Conservation (phyloP, 306 rosid genomes). For the Herpetospermum pedunculosum region DNA sequence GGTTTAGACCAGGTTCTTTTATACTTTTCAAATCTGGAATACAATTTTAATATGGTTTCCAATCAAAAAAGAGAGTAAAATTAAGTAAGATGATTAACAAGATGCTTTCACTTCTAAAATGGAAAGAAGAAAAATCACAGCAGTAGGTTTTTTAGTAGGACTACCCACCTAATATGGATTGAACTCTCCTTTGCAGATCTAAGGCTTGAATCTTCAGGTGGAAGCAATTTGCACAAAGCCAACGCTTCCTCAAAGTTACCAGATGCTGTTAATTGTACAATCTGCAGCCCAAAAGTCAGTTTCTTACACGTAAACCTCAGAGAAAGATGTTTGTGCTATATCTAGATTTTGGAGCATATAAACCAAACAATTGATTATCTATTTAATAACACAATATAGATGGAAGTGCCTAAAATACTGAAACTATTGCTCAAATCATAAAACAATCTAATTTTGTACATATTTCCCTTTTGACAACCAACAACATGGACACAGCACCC, state of each 20-base stretch:
- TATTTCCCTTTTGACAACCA: not conserved
- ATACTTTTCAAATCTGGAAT: not conserved
- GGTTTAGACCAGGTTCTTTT: not conserved
- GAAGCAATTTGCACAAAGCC: conserved; percentile 97
- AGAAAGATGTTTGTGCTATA: not conserved
- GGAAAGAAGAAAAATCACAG: not conserved
- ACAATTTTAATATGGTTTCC: not conserved
- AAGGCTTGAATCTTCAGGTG: conserved; percentile 90
- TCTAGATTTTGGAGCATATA: not conserved
- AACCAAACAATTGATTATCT: not conserved
- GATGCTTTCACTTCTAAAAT: not conserved
- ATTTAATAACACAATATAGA: not conserved
- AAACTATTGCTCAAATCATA: not conserved
- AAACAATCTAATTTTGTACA: not conserved
- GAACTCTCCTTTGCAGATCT: conserved; percentile 96
- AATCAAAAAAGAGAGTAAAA: not conserved
- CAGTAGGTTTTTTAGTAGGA: not conserved
- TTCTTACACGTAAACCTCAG: conserved; percentile 7
- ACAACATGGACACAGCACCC: not conserved
- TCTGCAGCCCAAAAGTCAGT: conserved; percentile 35
- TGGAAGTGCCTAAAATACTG: not conserved
- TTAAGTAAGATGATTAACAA: not conserved
- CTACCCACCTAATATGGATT: conserved; percentile 72
- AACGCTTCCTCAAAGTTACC: conserved; percentile 96
- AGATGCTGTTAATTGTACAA: conserved; percentile 95